A percentile compares a stretch with the other conserved stretches of the same genome.
Evolutionary conservation across 306 rosid genomes (phyloP).

Genomic region (Vachellia collinsii): DNA sequence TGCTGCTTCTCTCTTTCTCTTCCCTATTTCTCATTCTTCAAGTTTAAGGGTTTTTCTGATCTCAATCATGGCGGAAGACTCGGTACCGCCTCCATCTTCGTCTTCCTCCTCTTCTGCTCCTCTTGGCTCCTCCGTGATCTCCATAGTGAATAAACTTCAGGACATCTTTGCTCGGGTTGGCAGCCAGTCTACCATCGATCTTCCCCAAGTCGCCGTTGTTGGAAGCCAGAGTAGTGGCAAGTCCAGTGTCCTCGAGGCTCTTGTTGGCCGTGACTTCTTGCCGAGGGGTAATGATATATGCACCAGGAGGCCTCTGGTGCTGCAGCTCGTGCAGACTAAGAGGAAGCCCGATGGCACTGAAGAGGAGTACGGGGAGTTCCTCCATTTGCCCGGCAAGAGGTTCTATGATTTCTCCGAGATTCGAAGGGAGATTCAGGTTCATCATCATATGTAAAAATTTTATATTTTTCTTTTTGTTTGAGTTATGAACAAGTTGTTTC

Average conservation of each 20-base stretch:
- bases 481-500: not conserved
- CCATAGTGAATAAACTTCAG: conserved; percentile 88
- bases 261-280: conserved; percentile 94
- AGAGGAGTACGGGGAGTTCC: conserved; percentile 96
- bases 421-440: conserved; percentile 93
- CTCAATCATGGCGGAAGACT: conserved; percentile 83
- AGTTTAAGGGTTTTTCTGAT: conserved; percentile 49
- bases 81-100: conserved; percentile 39
- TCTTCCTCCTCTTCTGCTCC: conserved; percentile 57
- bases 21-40: not conserved
- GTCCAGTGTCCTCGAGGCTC: conserved; percentile 97
- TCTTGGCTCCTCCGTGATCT: conserved; percentile 84
- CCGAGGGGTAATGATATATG: conserved; percentile 95
- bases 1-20: not conserved
- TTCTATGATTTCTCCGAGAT: conserved; percentile 84
- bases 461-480: not conserved
- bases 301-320: conserved; percentile 90
- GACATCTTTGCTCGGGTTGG: conserved; percentile 94
- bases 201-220: conserved; percentile 96
- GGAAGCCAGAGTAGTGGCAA: conserved; percentile 99
- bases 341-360: conserved; percentile 59
- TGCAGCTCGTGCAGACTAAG: conserved; percentile 88
- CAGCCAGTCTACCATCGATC: conserved; percentile 88
- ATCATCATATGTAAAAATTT: not conserved
- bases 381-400: conserved; percentile 77